These are phyloP conservation scores for Cryptococcus sp. DNA, from an alignment of 1,284 basidiomycete species.

Conservation along the genomic window DNA sequence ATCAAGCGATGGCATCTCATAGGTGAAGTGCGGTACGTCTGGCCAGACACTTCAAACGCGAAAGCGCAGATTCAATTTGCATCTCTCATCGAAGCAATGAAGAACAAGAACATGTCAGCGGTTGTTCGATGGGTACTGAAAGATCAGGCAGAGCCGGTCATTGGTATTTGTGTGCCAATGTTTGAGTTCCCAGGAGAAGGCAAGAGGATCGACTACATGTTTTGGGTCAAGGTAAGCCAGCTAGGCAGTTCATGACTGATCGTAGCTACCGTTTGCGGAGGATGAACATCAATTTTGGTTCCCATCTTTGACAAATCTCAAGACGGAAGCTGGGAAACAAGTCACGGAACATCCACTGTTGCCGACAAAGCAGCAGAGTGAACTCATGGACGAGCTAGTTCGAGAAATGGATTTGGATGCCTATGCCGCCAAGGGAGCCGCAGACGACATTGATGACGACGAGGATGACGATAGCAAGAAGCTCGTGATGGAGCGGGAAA, in stretches of 20 bases:
- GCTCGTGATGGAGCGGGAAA: slow-evolving; percentile 16
- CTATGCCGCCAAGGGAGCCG: slow-evolving; percentile 17
- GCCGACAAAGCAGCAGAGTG: slow-evolving; percentile 71
- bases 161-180: slow-evolving; percentile 68
- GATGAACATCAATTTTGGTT: slow-evolving; percentile 85
- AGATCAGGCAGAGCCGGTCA: slow-evolving; percentile 72
- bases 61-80: slow-evolving; percentile 79
- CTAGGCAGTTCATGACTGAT: slow-evolving; percentile 1
- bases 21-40: slow-evolving; percentile 83
- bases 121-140: slow-evolving; percentile 74
- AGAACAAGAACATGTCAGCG: slow-evolving; percentile 60
- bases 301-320: slow-evolving; percentile 69
- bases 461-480: slow-evolving; percentile 12
- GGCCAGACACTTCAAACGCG: slow-evolving; percentile 65
- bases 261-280: slow-evolving; percentile 87
- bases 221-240: slow-evolving; percentile 68
- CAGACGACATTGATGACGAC: slow-evolving; percentile 6
- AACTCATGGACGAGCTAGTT: slow-evolving; percentile 80
- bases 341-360: slow-evolving; percentile 74
- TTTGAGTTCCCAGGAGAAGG: slow-evolving; percentile 52
- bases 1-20: slow-evolving; percentile 75
- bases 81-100: slow-evolving; percentile 78
- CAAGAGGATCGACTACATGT: slow-evolving; percentile 64
- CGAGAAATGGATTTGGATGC: slow-evolving; percentile 73
- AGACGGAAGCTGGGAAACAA: slow-evolving; percentile 69